Percentiles rank a stretch among this genome's conserved stretches.
Conservation (phyloP, 75 land plant species). For the Cupressus sempervirens region DNA sequence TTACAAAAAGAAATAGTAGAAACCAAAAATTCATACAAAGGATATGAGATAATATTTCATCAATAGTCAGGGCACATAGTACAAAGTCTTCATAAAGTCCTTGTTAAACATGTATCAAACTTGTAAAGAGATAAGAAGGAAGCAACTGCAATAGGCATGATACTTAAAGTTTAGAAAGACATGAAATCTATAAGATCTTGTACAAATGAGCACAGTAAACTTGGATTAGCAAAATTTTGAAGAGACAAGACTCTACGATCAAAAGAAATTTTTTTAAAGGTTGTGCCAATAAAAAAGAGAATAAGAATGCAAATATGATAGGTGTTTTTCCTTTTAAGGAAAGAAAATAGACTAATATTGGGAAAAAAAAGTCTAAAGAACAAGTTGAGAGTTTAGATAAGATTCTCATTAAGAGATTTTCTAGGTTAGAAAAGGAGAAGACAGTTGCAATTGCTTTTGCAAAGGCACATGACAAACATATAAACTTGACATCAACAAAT, state of each 20-base stretch:
- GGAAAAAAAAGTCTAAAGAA: conserved; percentile 6
- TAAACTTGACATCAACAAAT: background rate
- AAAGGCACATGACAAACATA: background rate
- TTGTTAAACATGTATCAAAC: conserved; percentile 45
- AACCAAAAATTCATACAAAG: conserved; percentile 4
- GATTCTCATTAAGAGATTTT: conserved; percentile 44
- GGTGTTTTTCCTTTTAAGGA: conserved; percentile 9
- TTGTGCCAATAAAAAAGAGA: conserved; percentile 10
- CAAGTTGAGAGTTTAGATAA: conserved; percentile 45
- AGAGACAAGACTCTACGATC: background rate
- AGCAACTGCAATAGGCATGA: conserved; percentile 1
- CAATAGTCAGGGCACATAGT: conserved; percentile 13
- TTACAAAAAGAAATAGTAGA: conserved; percentile 24
- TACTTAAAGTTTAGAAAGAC: background rate
- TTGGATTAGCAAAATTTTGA: conserved; percentile 2
- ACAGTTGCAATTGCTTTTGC: conserved; percentile 15
- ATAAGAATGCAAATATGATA: conserved; percentile 3
- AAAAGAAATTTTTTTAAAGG: conserved; percentile 1
- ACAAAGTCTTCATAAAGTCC: conserved; percentile 46
- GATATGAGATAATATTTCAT: conserved; percentile 1
- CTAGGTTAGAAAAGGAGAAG: conserved; percentile 42
- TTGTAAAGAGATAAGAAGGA: conserved; percentile 54
- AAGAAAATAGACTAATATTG: conserved; percentile 5
- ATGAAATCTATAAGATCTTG: background rate
- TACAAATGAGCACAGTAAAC: background rate